A percentile compares a stretch with the other conserved stretches of the same genome.
phyloP scores from a whole-genome alignment of 768 basidiomycete genomes.

The Russula griseocarnosa region DNA sequence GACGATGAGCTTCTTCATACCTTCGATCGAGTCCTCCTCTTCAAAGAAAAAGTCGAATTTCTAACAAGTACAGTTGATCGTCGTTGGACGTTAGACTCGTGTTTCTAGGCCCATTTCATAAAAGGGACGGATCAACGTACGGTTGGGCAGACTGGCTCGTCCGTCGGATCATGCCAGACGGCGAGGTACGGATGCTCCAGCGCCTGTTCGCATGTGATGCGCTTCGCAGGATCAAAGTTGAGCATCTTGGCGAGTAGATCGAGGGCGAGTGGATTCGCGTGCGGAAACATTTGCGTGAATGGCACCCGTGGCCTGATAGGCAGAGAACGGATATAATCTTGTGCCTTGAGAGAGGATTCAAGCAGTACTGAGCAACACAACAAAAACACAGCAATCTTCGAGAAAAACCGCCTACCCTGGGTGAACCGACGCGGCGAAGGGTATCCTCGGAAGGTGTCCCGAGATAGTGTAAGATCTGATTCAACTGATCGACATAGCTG shows the following conservation, averaged over 20 bases:
- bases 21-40: conserved; percentile 92
- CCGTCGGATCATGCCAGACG: conserved; percentile 97
- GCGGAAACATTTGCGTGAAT: conserved; percentile 87
- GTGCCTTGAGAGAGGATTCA: conserved; percentile 53
- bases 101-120: too few species aligned
- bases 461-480: conserved; percentile 94
- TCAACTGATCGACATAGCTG: conserved; percentile 97
- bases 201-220: conserved; percentile 94
- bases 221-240: conserved; percentile 93
- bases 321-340: conserved; percentile 96
- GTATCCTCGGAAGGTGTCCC: conserved; percentile 98
- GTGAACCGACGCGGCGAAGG: conserved; percentile 90
- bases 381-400: not conserved
- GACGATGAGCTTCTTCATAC: conserved; percentile 94
- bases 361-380: conserved; percentile 4
- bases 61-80: conserved; percentile 36
- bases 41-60: conserved; percentile 97
- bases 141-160: conserved; percentile 81
- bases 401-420: conserved; percentile 48
- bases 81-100: too few species aligned
- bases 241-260: conserved; percentile 89
- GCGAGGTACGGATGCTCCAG: conserved; percentile 90
- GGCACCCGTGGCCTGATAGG: conserved; percentile 95
- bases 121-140: conserved; percentile 41
- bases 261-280: conserved; percentile 89